Conservation (phyloP, 768 basidiomycete genomes). For the Pluteus cervinus region DNA sequence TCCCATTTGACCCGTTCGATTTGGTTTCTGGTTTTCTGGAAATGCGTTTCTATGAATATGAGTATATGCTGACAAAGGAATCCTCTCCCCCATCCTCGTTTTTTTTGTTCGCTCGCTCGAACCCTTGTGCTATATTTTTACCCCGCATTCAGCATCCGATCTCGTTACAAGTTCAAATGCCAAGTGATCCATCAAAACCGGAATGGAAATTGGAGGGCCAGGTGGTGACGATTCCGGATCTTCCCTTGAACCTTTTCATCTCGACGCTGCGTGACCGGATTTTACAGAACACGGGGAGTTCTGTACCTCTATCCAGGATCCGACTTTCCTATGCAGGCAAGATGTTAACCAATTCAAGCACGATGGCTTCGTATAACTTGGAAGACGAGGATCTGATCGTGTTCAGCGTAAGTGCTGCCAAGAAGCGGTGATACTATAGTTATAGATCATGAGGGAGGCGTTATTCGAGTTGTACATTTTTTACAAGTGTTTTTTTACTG, state of each 20-base stretch:
- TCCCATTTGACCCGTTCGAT: background rate
- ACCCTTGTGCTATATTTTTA: background rate
- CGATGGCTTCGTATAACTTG: constrained; percentile 83
- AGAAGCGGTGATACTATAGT: constrained; percentile 50
- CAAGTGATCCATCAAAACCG: constrained; percentile 73
- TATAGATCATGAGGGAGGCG: no score
- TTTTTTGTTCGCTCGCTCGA: constrained; percentile 5
- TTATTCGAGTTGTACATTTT: no score
- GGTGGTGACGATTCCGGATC: constrained; percentile 69
- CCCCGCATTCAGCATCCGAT: constrained; percentile 63
- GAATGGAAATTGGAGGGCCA: constrained; percentile 92
- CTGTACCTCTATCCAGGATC: constrained; percentile 76
- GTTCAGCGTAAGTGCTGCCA: constrained; percentile 69
- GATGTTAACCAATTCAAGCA: constrained; percentile 81
- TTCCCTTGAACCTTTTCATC: constrained; percentile 80
- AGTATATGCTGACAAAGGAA: background rate
- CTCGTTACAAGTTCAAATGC: constrained; percentile 78
- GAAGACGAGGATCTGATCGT: constrained; percentile 86
- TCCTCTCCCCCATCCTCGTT: no score
- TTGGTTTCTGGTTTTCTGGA: background rate
- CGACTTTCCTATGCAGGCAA: constrained; percentile 75
- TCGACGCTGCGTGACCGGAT: constrained; percentile 90
- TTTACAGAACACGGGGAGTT: constrained; percentile 67
- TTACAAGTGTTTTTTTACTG: no score
- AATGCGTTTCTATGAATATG: constrained; percentile 3